A percentile compares a stretch with the other conserved stretches of the same genome.
Conservation (phyloP, 768 basidiomycete species). For the Suillus sp. region DNA sequence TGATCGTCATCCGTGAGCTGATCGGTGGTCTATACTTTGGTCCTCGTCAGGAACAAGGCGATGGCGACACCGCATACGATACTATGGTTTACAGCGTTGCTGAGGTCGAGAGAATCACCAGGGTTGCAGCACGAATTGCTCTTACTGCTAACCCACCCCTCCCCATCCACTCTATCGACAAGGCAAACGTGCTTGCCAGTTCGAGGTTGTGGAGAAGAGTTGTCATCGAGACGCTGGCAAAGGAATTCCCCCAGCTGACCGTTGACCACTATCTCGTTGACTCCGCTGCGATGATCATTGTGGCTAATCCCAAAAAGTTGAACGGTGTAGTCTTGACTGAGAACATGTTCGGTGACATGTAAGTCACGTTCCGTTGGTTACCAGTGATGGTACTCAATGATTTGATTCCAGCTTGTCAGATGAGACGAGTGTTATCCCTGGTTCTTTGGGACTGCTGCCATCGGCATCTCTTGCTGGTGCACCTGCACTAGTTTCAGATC, state of each 20-base stretch:
- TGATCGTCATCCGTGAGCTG: conserved; percentile 94
- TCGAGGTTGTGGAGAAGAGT: conserved; percentile 94
- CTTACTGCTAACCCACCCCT: conserved; percentile 81
- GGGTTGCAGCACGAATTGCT: conserved; percentile 94
- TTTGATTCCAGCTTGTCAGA: conserved; percentile 76
- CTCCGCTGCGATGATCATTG: conserved; percentile 95
- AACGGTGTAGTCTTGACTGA: conserved; percentile 96
- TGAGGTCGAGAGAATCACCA: conserved; percentile 93
- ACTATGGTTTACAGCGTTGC: conserved; percentile 89
- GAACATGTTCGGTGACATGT: conserved; percentile 98
- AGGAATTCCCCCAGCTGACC: conserved; percentile 86
- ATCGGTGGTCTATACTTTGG: conserved; percentile 98
- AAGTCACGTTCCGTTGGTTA: conserved; percentile 32
- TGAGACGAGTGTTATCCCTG: conserved; percentile 95
- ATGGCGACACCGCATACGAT: conserved; percentile 81
- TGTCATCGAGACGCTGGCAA: conserved; percentile 79
- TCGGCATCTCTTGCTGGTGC: conserved; percentile 96
- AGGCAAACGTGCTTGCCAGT: conserved; percentile 96
- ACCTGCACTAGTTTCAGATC: conserved; percentile 53
- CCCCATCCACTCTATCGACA: conserved; percentile 92
- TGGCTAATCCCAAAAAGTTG: conserved; percentile 84
- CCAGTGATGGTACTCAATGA: conserved; percentile 1
- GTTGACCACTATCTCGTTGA: conserved; percentile 94
- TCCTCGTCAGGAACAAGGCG: conserved; percentile 81
- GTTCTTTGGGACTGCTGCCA: conserved; percentile 93